A percentile compares a stretch with the other conserved stretches of the same genome.
phyloP scores from a whole-genome alignment of 441 rosid species.

The Erysimum pusillum region DNA sequence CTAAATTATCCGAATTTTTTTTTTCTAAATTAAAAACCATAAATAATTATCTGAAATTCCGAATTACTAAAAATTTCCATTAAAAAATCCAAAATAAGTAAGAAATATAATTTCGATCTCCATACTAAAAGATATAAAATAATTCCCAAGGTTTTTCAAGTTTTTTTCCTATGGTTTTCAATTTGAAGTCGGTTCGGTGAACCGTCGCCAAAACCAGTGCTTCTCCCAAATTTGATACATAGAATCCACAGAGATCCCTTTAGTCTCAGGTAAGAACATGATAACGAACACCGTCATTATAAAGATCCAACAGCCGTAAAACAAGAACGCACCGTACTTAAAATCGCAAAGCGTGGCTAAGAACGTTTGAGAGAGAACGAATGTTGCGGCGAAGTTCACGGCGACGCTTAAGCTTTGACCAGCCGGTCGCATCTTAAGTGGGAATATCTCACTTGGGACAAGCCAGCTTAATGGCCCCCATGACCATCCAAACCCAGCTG shows the following conservation, averaged over 20 bases:
- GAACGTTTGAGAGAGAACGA: conserved; percentile 78
- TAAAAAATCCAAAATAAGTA: no score
- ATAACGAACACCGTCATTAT: conserved; percentile 70
- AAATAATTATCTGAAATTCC: no score
- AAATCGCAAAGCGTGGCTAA: conserved; percentile 77
- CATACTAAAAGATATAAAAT: not conserved
- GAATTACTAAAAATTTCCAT: no score
- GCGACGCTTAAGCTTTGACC: conserved; percentile 88
- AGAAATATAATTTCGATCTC: not conserved
- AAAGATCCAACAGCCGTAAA: conserved; percentile 80
- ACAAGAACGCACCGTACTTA: conserved; percentile 74
- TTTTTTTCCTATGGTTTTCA: not conserved
- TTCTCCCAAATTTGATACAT: conserved; percentile 75
- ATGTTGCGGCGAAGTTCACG: conserved; percentile 68
- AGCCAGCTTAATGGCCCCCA: conserved; percentile 92
- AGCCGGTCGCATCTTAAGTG: conserved; percentile 71
- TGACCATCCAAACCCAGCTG: conserved; percentile 92
- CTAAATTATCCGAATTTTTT: no score
- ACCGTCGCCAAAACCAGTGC: conserved; percentile 84
- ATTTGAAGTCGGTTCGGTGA: conserved; percentile 27
- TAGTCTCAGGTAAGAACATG: conserved; percentile 81
- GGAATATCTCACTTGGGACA: conserved; percentile 87
- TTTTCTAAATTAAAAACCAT: no score
- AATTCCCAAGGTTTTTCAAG: not conserved
- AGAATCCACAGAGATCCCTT: conserved; percentile 73